These are phyloP conservation scores for Didymella sp. DNA, from an alignment of 2,329 filamentous ascomycete genomes.

Conservation along the genomic window DNA sequence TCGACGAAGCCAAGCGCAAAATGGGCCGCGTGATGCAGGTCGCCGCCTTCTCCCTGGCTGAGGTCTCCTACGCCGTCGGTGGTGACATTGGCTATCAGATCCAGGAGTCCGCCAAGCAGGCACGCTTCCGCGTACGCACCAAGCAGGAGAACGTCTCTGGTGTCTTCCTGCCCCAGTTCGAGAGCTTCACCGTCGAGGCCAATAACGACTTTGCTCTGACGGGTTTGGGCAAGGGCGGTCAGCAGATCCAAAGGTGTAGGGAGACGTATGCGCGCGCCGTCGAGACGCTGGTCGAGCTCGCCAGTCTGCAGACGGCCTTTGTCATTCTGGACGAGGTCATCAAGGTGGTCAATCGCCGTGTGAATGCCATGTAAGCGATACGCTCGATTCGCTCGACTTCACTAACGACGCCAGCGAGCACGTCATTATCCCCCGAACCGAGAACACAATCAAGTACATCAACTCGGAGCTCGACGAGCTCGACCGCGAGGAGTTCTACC, in stretches of 20 bases:
- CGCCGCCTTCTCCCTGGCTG: constrained; percentile 94
- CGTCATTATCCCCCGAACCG: constrained; percentile 95
- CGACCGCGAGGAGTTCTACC: constrained; percentile 97
- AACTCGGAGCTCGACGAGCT: constrained; percentile 98
- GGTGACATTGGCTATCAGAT: constrained; percentile 95
- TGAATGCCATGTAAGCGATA: constrained; percentile 83
- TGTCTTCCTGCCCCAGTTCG: constrained; percentile 91
- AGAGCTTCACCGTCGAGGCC: constrained; percentile 86
- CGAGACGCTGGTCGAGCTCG: constrained; percentile 92
- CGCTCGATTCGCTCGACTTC: not conserved
- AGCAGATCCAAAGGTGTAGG: constrained; percentile 92
- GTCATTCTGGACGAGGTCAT: constrained; percentile 98
- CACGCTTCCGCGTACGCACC: constrained; percentile 89
- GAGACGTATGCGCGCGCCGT: constrained; percentile 97
- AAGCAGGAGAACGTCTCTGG: constrained; percentile 99
- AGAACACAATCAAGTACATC: constrained; percentile 99
- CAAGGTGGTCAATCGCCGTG: constrained; percentile 97
- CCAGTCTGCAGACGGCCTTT: constrained; percentile 96
- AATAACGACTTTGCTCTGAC: constrained; percentile 97
- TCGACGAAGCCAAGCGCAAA: constrained; percentile 98
- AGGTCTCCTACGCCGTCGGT: constrained; percentile 96
- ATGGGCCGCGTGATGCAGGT: constrained; percentile 99
- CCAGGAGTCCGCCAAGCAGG: constrained; percentile 91
- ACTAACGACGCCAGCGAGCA: constrained; percentile 67
- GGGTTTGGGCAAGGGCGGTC: constrained; percentile 92